Evolutionary conservation across 2,329 filamentous ascomycete genomes (phyloP).

Genomic region (Xylariaceae sp.): DNA sequence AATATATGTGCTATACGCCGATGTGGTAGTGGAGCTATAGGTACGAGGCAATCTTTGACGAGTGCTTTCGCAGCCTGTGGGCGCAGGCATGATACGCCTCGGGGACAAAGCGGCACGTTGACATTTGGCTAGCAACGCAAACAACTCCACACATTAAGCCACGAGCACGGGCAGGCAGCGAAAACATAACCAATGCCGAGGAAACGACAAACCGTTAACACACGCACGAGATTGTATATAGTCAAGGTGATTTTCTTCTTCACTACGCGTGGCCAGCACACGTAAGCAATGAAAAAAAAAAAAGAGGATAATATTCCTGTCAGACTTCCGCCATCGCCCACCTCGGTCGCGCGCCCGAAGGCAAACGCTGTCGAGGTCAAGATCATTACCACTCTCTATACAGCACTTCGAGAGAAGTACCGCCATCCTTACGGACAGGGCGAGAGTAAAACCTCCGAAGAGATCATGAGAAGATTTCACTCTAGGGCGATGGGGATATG

Average conservation of each 20-base stretch:
- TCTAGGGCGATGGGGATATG: slow-evolving; percentile 87
- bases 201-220: too few species aligned
- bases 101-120: too few species aligned
- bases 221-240: too few species aligned
- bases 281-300: slow-evolving; percentile 52
- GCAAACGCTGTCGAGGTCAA: slow-evolving; percentile 69
- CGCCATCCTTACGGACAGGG: slow-evolving; percentile 59
- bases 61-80: too few species aligned
- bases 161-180: too few species aligned
- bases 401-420: slow-evolving; percentile 40
- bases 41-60: too few species aligned
- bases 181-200: too few species aligned
- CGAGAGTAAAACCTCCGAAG: slow-evolving; percentile 49
- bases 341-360: slow-evolving; percentile 73
- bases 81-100: too few species aligned
- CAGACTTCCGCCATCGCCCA: slow-evolving; percentile 88
- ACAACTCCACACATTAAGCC: too few species aligned
- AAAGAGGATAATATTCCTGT: slow-evolving; percentile 58
- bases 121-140: too few species aligned
- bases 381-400: slow-evolving; percentile 95
- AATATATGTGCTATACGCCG: too few species aligned
- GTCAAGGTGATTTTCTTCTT: slow-evolving; percentile 41
- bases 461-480: slow-evolving; percentile 59
- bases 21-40: too few species aligned
- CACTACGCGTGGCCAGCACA: slow-evolving; percentile 42